These are phyloP conservation scores for Wickerhamiella azyma DNA, from an alignment of 805 yeast species.

Conservation along the genomic window DNA sequence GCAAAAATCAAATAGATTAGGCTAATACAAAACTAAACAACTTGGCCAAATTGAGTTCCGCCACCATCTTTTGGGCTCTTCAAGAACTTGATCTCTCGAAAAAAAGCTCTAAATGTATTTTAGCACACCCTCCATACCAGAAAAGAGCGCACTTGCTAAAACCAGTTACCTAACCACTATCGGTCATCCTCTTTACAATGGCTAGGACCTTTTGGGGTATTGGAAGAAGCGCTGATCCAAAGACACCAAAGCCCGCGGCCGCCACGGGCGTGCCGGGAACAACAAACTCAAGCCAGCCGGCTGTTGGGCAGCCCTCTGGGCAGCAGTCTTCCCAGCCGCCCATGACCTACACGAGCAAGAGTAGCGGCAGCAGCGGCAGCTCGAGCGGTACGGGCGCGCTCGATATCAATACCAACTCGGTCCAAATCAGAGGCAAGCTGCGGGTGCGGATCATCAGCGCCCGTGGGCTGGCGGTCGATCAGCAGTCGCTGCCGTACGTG, in stretches of 20 bases:
- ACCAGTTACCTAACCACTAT: constrained; percentile 7
- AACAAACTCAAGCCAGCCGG: too few species aligned
- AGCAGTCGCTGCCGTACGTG: constrained; percentile 38
- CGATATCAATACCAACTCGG: constrained; percentile 13
- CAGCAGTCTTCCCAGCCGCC: too few species aligned
- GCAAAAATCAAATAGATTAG: too few species aligned
- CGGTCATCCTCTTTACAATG: constrained; percentile 9
- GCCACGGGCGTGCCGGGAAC: too few species aligned
- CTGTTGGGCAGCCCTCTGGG: too few species aligned
- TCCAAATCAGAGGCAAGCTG: constrained; percentile 44
- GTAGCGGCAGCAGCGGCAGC: not conserved
- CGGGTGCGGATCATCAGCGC: constrained; percentile 75
- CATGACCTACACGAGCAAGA: constrained; percentile 7
- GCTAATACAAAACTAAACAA: too few species aligned
- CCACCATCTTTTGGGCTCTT: too few species aligned
- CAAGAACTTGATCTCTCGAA: too few species aligned
- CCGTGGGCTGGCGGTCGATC: constrained; percentile 33
- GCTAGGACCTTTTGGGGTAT: constrained; percentile 9
- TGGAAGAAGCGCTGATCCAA: constrained; percentile 5
- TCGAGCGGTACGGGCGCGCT: constrained; percentile 2
- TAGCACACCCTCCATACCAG: too few species aligned
- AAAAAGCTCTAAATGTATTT: too few species aligned
- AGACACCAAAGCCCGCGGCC: constrained; percentile 1
- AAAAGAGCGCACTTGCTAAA: too few species aligned
- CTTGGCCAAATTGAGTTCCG: too few species aligned